Percentiles rank a stretch among this genome's conserved stretches.
Conservation (phyloP, 345 rosid species). For the Citrus inodora region DNA sequence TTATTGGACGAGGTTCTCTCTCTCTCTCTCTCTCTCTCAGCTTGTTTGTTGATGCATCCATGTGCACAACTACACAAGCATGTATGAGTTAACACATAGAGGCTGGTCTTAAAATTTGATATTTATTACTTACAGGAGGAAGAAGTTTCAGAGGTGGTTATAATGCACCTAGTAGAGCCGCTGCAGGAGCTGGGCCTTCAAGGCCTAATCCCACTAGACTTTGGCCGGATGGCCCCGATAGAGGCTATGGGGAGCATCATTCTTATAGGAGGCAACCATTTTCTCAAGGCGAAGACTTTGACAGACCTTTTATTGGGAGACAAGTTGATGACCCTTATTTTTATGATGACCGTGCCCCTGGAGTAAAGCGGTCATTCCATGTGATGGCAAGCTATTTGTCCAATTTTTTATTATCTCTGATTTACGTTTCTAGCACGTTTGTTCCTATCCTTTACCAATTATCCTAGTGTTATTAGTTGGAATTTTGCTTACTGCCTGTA, state of each 20-base stretch:
- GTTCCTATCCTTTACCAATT: background rate
- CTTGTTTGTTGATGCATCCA: background rate
- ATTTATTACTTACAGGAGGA: conserved; percentile 27
- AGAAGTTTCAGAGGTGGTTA: conserved; percentile 47
- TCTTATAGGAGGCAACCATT: conserved; percentile 41
- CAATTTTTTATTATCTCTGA: background rate
- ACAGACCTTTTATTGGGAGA: conserved; percentile 35
- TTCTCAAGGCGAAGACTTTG: conserved; percentile 39
- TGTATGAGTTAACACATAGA: background rate
- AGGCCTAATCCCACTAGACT: conserved; percentile 35
- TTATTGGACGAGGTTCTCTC: conserved; percentile 28
- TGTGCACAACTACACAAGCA: background rate
- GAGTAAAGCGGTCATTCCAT: conserved; percentile 49
- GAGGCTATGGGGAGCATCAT: conserved; percentile 30
- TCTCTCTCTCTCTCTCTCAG: background rate
- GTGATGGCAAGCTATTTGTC: conserved; percentile 27
- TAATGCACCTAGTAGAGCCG: conserved; percentile 30
- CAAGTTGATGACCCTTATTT: conserved; percentile 41
- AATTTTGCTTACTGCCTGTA: conserved; percentile 18
- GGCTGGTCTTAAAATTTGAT: conserved; percentile 11
- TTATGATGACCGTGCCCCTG: conserved; percentile 37
- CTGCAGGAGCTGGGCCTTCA: conserved; percentile 29
- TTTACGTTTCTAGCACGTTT: background rate
- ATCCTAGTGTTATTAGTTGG: background rate
- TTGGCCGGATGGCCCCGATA: conserved; percentile 38